A percentile compares a stretch with the other conserved stretches of the same genome.
Evolutionary conservation across 2,329 filamentous ascomycete species (phyloP).

Genomic region (Pseudomassariella vexata): DNA sequence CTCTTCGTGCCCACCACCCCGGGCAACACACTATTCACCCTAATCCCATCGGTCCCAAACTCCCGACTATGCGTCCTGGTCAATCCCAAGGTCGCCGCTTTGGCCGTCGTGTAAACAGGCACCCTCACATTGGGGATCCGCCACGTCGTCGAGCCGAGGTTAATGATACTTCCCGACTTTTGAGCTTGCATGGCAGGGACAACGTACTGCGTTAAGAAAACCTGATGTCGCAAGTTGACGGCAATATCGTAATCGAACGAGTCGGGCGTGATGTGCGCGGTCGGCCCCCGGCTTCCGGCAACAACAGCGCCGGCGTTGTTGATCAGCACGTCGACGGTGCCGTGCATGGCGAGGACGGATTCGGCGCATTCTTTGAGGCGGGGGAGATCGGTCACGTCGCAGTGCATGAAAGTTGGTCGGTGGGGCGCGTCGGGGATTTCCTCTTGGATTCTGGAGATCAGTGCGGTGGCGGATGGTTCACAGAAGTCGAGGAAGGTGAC

Average conservation of each 20-base stretch:
- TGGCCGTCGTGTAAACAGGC: slow-evolving; percentile 30
- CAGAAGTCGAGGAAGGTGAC: slow-evolving; percentile 39
- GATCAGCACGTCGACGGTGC: slow-evolving; percentile 25
- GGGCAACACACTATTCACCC: slow-evolving; percentile 45
- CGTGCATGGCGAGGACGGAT: slow-evolving; percentile 21
- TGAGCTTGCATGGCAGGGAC: slow-evolving; percentile 25
- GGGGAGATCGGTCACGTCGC: slow-evolving; percentile 34
- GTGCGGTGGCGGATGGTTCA: slow-evolving; percentile 21
- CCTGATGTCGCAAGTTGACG: slow-evolving; percentile 37
- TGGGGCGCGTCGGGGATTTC: slow-evolving; percentile 11
- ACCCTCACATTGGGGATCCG: slow-evolving; percentile 24
- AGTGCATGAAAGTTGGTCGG: slow-evolving; percentile 32
- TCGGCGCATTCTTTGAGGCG: slow-evolving; percentile 26
- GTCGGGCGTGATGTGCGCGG: slow-evolving; percentile 30
- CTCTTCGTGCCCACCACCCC: slow-evolving; percentile 39
- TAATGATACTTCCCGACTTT: slow-evolving; percentile 30
- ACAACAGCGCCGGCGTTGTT: slow-evolving; percentile 29
- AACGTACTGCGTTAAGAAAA: slow-evolving; percentile 35
- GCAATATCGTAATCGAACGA: slow-evolving; percentile 37
- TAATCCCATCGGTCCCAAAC: slow-evolving; percentile 27
- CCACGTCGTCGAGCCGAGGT: slow-evolving; percentile 33
- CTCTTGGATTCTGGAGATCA: slow-evolving; percentile 22
- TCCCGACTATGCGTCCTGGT: slow-evolving; percentile 30
- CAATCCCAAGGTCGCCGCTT: slow-evolving; percentile 32
- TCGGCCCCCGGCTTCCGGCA: slow-evolving; percentile 20